phyloP scores from a whole-genome alignment of 2,329 filamentous ascomycete genomes.

The Simplicillium aogashimaense region DNA sequence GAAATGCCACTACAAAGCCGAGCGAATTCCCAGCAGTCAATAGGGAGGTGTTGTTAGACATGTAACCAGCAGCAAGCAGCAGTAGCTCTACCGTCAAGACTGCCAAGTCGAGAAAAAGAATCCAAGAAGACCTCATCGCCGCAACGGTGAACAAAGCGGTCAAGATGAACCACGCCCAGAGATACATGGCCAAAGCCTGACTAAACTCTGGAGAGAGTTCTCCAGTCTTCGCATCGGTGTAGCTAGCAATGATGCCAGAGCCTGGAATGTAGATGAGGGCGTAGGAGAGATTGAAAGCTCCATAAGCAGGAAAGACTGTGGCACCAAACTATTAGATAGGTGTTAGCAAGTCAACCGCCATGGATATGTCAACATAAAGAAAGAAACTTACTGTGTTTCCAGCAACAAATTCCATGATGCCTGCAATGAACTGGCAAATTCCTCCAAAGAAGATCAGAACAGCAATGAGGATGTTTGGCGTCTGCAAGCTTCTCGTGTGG shows the following conservation, averaged over 20 bases:
- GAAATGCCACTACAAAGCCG: background rate
- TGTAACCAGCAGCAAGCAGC: background rate
- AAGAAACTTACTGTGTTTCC: background rate
- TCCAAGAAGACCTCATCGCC: background rate
- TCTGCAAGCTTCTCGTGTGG: background rate
- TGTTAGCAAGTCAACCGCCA: background rate
- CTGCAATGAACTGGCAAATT: background rate
- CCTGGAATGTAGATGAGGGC: background rate
- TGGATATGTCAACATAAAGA: background rate
- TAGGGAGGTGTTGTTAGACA: background rate
- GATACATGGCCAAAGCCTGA: background rate
- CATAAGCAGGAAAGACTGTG: background rate
- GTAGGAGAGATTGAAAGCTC: background rate
- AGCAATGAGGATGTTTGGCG: background rate
- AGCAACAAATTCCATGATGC: slow-evolving; percentile 1
- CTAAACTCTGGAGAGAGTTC: background rate
- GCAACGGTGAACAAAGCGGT: background rate
- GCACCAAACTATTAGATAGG: background rate
- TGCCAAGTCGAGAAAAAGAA: background rate
- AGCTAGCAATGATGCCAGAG: background rate
- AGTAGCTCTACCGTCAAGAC: background rate
- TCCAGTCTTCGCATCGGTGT: background rate
- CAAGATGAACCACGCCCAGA: background rate
- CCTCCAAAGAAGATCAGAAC: background rate
- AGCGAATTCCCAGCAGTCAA: background rate